Conservation (phyloP, 2,329 filamentous ascomycete genomes). For the Phyllosticta citribraziliensis region DNA sequence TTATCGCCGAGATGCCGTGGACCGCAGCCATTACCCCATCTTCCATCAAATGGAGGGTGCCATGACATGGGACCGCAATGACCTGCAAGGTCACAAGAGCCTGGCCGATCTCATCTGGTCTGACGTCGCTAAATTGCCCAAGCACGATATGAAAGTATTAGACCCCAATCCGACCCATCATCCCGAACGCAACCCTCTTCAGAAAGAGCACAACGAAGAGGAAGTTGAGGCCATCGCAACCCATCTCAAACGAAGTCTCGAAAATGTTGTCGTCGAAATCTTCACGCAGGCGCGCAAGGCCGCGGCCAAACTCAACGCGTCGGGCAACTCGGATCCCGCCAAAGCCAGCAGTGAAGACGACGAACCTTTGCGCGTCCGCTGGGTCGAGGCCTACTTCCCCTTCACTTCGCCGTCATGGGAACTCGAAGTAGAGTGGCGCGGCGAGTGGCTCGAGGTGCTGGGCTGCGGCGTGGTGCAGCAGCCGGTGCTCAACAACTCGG, state of each 20-base stretch:
- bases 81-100: constrained; percentile 35
- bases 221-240: constrained; percentile 75
- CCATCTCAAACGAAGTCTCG: constrained; percentile 82
- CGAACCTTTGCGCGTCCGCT: constrained; percentile 75
- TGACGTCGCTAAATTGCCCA: constrained; percentile 62
- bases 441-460: constrained; percentile 90
- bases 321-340: constrained; percentile 16
- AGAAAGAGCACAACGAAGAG: constrained; percentile 60
- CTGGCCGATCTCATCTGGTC: constrained; percentile 50
- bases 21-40: constrained; percentile 88
- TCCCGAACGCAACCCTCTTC: constrained; percentile 71
- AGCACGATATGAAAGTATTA: constrained; percentile 66
- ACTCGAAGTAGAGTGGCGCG: constrained; percentile 87
- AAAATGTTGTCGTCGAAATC: constrained; percentile 81
- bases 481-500: constrained; percentile 66
- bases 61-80: constrained; percentile 69
- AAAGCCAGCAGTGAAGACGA: constrained; percentile 8
- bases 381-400: constrained; percentile 96
- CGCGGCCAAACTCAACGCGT: constrained; percentile 38
- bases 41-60: constrained; percentile 99
- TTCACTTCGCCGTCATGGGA: constrained; percentile 96
- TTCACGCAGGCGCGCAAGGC: constrained; percentile 67
- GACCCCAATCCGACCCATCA: constrained; percentile 75
- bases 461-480: constrained; percentile 90
- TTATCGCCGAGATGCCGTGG: constrained; percentile 88